These are phyloP conservation scores for Emergomyces orientalis DNA, from an alignment of 2,329 filamentous ascomycete genomes.

Conservation along the genomic window DNA sequence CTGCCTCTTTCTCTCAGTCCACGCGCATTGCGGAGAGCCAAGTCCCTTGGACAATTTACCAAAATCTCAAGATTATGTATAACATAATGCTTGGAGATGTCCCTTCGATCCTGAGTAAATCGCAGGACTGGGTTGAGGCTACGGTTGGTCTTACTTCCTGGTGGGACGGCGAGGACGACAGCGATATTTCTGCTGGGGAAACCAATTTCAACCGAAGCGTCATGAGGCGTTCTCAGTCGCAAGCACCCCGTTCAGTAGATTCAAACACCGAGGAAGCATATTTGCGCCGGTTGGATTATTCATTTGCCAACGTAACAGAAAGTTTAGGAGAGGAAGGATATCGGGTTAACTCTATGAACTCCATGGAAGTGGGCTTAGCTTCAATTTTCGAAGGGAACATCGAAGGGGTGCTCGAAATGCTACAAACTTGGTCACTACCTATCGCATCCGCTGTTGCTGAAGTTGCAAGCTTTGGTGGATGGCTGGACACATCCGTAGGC, in stretches of 20 bases:
- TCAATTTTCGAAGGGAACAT: constrained; percentile 75
- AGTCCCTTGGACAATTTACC: constrained; percentile 83
- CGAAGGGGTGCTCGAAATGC: constrained; percentile 62
- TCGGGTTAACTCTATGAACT: constrained; percentile 63
- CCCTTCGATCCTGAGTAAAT: constrained; percentile 63
- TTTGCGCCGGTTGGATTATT: constrained; percentile 59
- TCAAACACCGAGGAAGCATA: constrained; percentile 57
- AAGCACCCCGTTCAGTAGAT: constrained; percentile 37
- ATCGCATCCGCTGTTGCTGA: constrained; percentile 72
- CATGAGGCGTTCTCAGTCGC: constrained; percentile 24
- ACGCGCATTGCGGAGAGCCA: constrained; percentile 69
- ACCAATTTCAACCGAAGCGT: constrained; percentile 12
- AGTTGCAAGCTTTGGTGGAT: constrained; percentile 71
- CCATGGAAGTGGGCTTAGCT: constrained; percentile 71
- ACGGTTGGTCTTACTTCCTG: constrained; percentile 73
- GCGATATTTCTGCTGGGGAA: constrained; percentile 29
- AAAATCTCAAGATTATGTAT: constrained; percentile 72
- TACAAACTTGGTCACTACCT: constrained; percentile 72
- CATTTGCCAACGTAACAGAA: constrained; percentile 57
- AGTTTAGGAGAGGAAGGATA: constrained; percentile 56
- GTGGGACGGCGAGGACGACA: constrained; percentile 76
- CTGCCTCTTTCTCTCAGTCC: constrained; percentile 55
- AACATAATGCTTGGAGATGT: constrained; percentile 68
- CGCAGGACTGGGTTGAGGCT: constrained; percentile 89
- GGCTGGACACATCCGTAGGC: constrained; percentile 57